These are phyloP conservation scores for Magnaporthales sp. DNA, from an alignment of 2,329 filamentous ascomycete genomes.

Conservation along the genomic window DNA sequence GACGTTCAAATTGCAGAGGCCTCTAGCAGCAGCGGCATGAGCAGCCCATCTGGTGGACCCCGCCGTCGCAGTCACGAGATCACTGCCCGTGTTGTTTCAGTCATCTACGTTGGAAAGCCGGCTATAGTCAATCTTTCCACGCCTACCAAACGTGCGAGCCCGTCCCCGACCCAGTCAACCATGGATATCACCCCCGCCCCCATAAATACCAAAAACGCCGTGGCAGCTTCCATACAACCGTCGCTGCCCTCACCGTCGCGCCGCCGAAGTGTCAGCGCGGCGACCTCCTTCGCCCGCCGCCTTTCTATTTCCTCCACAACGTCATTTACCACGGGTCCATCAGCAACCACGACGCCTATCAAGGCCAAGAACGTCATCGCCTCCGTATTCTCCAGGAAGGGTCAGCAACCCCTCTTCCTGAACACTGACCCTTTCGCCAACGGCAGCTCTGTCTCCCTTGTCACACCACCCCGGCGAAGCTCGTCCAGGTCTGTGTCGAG, in stretches of 20 bases:
- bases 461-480: neutral
- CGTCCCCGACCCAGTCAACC: constrained; percentile 32
- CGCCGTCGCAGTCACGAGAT: constrained; percentile 39
- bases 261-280: constrained; percentile 5
- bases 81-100: constrained; percentile 49
- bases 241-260: neutral
- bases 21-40: constrained; percentile 5
- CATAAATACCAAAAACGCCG: neutral
- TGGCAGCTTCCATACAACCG: neutral
- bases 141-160: constrained; percentile 17
- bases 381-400: constrained; percentile 22
- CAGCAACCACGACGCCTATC: constrained; percentile 12
- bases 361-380: constrained; percentile 35
- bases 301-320: constrained; percentile 26
- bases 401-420: constrained; percentile 37
- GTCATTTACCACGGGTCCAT: constrained; percentile 28
- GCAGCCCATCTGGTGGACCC: constrained; percentile 9
- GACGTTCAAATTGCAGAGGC: constrained; percentile 4
- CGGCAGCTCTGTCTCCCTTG: constrained; percentile 23
- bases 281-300: constrained; percentile 31
- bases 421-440: constrained; percentile 44
- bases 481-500: neutral
- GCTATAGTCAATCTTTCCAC: constrained; percentile 42
- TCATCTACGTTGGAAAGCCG: constrained; percentile 51
- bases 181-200: constrained; percentile 21